These are phyloP conservation scores for Emydomyces testavorans DNA, from an alignment of 2,329 filamentous ascomycete genomes.

Conservation along the genomic window DNA sequence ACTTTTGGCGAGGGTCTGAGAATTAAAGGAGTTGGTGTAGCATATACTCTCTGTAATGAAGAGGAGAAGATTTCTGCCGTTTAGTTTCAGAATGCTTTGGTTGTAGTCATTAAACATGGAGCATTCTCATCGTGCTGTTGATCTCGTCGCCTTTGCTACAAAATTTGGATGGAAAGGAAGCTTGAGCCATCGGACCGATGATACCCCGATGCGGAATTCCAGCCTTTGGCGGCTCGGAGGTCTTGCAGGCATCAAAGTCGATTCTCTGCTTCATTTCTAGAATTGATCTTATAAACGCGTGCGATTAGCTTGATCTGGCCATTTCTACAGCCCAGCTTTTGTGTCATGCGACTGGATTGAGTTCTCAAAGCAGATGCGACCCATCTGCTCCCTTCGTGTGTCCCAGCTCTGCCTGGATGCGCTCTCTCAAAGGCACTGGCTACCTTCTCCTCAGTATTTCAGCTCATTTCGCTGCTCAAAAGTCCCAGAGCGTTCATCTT, in stretches of 20 bases:
- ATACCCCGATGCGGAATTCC: constrained; percentile 2
- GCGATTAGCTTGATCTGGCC: background rate
- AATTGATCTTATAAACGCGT: too few species aligned
- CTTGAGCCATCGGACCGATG: constrained; percentile 1
- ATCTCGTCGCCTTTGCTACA: background rate
- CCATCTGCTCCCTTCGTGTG: constrained; percentile 29
- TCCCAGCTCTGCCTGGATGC: constrained; percentile 24
- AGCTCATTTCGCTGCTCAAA: background rate
- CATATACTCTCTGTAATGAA: too few species aligned
- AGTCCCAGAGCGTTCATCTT: background rate
- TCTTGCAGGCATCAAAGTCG: too few species aligned
- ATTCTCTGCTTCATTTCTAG: background rate
- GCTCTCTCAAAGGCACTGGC: constrained; percentile 28
- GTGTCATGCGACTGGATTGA: background rate
- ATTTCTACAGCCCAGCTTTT: background rate
- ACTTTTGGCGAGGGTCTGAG: too few species aligned
- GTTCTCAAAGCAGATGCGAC: constrained; percentile 28
- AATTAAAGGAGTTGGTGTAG: too few species aligned
- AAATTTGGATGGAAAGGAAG: constrained; percentile 5
- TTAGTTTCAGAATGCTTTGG: constrained; percentile 2
- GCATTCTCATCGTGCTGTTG: too few species aligned
- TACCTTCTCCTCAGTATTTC: background rate
- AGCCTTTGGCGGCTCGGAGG: too few species aligned
- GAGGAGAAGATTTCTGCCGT: too few species aligned
- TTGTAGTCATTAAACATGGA: too few species aligned